Percentiles rank a stretch among this genome's conserved stretches.
Conservation (phyloP, 2,329 filamentous ascomycete genomes). For the Coleophoma eucalyptorum region DNA sequence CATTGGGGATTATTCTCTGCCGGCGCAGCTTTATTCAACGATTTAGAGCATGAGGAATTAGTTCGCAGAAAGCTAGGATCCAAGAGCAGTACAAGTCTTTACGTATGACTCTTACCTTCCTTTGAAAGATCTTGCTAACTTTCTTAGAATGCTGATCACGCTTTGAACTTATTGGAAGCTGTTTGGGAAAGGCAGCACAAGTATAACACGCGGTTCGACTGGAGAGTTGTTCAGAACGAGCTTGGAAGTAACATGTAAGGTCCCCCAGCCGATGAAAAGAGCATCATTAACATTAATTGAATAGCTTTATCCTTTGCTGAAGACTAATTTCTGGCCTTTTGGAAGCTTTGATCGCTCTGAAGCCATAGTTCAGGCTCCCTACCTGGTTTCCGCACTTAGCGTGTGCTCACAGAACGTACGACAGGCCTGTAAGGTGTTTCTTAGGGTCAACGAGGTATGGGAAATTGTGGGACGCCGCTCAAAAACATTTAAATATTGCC, state of each 20-base stretch:
- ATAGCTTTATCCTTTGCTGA: not conserved
- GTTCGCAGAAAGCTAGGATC: constrained; percentile 21
- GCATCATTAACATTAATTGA: not conserved
- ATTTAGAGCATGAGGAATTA: constrained; percentile 19
- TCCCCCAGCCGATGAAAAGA: not conserved
- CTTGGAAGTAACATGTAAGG: constrained; percentile 25
- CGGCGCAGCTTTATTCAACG: constrained; percentile 22
- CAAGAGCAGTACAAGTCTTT: constrained; percentile 22
- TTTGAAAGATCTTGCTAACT: not conserved
- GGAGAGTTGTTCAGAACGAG: constrained; percentile 24
- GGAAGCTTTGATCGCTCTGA: too few species aligned
- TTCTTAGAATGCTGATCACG: constrained; percentile 23
- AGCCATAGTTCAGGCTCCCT: too few species aligned
- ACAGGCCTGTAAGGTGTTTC: too few species aligned
- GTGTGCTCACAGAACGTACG: too few species aligned
- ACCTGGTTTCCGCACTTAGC: too few species aligned
- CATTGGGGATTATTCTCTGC: constrained; percentile 27
- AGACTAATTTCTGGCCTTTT: not conserved
- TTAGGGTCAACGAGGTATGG: too few species aligned
- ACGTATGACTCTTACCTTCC: constrained; percentile 11
- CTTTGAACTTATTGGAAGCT: constrained; percentile 23
- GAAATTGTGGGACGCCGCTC: too few species aligned
- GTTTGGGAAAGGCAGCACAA: constrained; percentile 26
- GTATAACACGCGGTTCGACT: constrained; percentile 23
- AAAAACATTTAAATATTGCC: too few species aligned